Conservation (phyloP, 768 basidiomycete genomes). For the Russula ochroleuca region DNA sequence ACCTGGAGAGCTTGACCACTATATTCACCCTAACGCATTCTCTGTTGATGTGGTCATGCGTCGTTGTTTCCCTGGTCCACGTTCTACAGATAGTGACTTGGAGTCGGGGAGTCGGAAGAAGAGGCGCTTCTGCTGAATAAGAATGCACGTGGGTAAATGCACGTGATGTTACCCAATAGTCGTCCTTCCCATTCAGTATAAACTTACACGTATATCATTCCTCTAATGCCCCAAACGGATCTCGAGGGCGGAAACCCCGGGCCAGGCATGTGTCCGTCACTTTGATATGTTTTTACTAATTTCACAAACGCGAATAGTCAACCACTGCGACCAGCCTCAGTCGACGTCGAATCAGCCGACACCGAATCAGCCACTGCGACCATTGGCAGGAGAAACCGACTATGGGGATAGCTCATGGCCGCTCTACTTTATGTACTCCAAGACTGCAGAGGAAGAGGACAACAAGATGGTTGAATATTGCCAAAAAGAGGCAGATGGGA, state of each 20-base stretch:
- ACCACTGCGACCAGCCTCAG: background rate
- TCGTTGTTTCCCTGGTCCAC: conserved; percentile 11
- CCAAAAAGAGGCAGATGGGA: background rate
- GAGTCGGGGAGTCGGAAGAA: too few relatives aligned
- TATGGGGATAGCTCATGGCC: conserved; percentile 1
- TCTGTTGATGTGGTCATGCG: conserved; percentile 57
- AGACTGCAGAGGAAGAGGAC: conserved; percentile 9
- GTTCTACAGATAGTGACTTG: background rate
- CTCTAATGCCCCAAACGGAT: too few relatives aligned
- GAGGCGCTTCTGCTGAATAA: too few relatives aligned
- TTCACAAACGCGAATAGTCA: too few relatives aligned
- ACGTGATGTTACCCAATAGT: too few relatives aligned
- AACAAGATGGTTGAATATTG: conserved; percentile 1
- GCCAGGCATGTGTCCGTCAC: too few relatives aligned
- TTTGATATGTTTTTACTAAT: too few relatives aligned
- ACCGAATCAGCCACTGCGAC: background rate
- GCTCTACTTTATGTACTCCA: conserved; percentile 3
- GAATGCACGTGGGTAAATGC: too few relatives aligned
- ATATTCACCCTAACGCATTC: conserved; percentile 54
- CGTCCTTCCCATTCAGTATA: too few relatives aligned
- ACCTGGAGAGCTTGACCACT: conserved; percentile 49
- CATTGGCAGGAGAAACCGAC: background rate
- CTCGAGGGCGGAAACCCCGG: too few relatives aligned
- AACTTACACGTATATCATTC: too few relatives aligned
- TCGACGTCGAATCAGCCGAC: background rate